phyloP scores from a whole-genome alignment of 2,329 filamentous ascomycete genomes.

The Corinectria fuckeliana region DNA sequence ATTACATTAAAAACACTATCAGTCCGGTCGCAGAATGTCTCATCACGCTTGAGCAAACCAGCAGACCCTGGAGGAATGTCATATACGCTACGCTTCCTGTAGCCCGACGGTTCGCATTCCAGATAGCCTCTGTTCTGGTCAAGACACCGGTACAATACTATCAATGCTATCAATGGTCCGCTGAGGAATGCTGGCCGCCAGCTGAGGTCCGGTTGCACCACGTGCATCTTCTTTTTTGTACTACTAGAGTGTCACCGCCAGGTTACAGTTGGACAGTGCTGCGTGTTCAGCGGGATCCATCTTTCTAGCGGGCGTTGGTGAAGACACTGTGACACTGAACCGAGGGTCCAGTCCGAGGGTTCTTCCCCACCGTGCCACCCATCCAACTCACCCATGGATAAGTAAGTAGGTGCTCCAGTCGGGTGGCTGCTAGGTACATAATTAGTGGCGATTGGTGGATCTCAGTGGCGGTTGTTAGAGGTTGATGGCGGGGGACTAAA shows the following conservation, averaged over 20 bases:
- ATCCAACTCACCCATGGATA: no score
- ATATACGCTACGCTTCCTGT: background rate
- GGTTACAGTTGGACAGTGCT: background rate
- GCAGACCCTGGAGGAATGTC: slow-evolving; percentile 1
- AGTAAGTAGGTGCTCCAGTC: no score
- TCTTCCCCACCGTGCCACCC: no score
- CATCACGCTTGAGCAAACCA: background rate
- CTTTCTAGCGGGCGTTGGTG: no score
- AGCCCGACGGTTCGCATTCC: background rate
- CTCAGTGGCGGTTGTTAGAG: background rate
- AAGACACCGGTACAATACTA: background rate
- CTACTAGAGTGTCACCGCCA: background rate
- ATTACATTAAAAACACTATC: no score
- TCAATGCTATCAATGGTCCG: background rate
- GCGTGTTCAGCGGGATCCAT: no score
- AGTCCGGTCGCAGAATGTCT: background rate
- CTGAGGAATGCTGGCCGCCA: background rate
- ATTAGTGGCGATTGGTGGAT: background rate
- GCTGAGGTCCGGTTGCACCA: background rate
- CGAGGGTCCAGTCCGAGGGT: no score
- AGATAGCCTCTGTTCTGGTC: background rate
- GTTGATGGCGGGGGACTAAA: background rate
- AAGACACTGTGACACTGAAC: no score
- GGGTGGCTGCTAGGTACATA: no score
- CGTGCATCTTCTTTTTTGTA: background rate